Base-by-base conservation (phyloP, 176 grass and related monocot species). In the Puccinellia tenuiflora region DNA sequence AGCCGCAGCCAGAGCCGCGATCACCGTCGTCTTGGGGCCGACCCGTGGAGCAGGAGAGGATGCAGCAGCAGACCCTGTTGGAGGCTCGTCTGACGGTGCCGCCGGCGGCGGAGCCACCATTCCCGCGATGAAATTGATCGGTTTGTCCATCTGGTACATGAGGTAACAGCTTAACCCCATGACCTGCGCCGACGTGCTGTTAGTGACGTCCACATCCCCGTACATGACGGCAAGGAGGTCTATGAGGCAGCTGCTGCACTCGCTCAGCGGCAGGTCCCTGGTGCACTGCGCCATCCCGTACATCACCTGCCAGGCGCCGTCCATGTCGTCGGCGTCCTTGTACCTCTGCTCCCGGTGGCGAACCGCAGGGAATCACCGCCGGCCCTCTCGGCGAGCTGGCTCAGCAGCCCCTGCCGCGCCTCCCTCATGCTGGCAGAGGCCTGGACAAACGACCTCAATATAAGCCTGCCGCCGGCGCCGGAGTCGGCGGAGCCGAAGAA, bases 211-310 rank as follows among this genome's bases (percentile, higher is more conserved):
- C 34, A 10, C 37, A 3, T 42, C 37, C 2, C 35, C 11, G 65
- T 68, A 46, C 43, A 46, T 46, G 43, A 46, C 43, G 43, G 43
- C 43, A 46, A 46, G 43, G 43, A 46, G 43, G 43, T 46, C 43
- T 46, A 46, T 46, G 43, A 46, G 43, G 43, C 43, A 46, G 43
- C 43, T 46, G 43, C 43, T 56, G 53, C 53, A 56, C 53, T 56
- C 53, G 0, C 53, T 56, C 9, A 9, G 0, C 8, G 21, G 71
- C 71, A 82, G 26, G 61, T 90, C 88, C 60, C 37, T 16, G 7
- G 88, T 86, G 72, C 88, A 90, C 83, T 90, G 83, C 39, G 48
- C 50, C 37, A 90, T 45, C 68, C 81, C 77, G 39, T 89, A 89
- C 39, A 85, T 68, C 17, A 70, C 67, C 67, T 25, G 67, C 67